Percentiles rank a stretch among this genome's conserved stretches.
phyloP scores from a whole-genome alignment of 768 basidiomycete genomes.

The Leucocoprinus leucothites region DNA sequence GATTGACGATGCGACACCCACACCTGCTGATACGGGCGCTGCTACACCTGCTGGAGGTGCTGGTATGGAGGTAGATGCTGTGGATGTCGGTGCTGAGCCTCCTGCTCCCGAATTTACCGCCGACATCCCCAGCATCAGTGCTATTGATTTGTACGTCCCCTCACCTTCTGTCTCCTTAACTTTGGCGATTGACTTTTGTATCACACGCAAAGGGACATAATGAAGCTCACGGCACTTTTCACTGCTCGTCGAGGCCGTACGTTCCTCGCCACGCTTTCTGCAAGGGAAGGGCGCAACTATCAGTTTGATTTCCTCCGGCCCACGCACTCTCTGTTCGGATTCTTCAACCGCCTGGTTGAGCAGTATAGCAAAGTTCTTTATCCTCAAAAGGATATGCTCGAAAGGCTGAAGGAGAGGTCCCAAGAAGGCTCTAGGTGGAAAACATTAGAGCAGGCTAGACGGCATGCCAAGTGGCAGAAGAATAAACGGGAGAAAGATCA shows the following conservation, averaged over 20 bases:
- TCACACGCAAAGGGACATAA: constrained; percentile 66
- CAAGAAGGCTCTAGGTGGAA: constrained; percentile 71
- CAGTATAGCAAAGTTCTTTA: constrained; percentile 91
- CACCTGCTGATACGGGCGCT: too few species aligned
- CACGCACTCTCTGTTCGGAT: constrained; percentile 92
- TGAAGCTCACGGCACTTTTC: constrained; percentile 95
- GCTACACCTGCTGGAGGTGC: background rate
- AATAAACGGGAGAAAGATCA: constrained; percentile 81
- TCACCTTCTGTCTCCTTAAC: background rate
- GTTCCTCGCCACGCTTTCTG: constrained; percentile 83
- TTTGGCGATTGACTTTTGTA: constrained; percentile 3
- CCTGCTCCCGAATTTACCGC: constrained; percentile 79
- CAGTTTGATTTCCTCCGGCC: constrained; percentile 98
- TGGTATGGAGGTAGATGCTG: constrained; percentile 28
- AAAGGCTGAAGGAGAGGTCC: constrained; percentile 62
- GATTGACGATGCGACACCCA: constrained; percentile 51
- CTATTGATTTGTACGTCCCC: constrained; percentile 82
- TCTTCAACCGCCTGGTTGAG: constrained; percentile 96
- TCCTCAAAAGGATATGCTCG: constrained; percentile 73
- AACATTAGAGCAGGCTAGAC: constrained; percentile 69
- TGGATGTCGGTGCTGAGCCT: constrained; percentile 73
- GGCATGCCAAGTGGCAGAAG: constrained; percentile 87
- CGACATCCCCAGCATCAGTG: constrained; percentile 82
- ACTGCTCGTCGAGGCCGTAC: constrained; percentile 86
- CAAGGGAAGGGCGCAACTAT: constrained; percentile 90